phyloP scores from a whole-genome alignment of 2,329 filamentous ascomycete genomes.

The Botrytis galanthina region DNA sequence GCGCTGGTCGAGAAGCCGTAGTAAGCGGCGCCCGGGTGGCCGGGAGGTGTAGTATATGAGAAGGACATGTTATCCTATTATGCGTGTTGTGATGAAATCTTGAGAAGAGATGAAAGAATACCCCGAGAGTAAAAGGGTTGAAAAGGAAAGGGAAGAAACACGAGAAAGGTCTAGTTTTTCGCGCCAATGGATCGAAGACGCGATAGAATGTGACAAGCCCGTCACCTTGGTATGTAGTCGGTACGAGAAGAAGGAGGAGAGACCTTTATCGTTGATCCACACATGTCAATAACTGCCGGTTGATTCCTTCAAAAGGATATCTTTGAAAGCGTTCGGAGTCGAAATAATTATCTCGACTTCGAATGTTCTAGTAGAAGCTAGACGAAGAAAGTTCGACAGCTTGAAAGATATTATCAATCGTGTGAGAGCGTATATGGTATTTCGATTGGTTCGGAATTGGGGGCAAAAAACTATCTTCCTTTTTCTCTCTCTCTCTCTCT shows the following conservation, averaged over 20 bases:
- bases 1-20: constrained; percentile 37
- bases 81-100: constrained; percentile 24
- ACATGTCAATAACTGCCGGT: constrained; percentile 39
- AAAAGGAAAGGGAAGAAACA: constrained; percentile 17
- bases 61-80: constrained; percentile 38
- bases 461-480: neutral
- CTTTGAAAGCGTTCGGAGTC: constrained; percentile 29
- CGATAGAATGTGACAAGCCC: constrained; percentile 37
- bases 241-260: constrained; percentile 40
- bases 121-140: constrained; percentile 32
- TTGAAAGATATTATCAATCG: constrained; percentile 15
- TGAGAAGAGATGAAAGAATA: constrained; percentile 8
- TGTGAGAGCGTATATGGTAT: neutral
- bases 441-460: neutral
- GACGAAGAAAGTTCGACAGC: constrained; percentile 20
- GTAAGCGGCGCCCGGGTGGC: constrained; percentile 33
- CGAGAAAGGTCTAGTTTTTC: constrained; percentile 12
- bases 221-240: constrained; percentile 42
- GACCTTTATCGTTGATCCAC: constrained; percentile 40
- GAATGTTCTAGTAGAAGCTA: constrained; percentile 34
- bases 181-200: constrained; percentile 26
- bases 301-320: constrained; percentile 33
- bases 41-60: constrained; percentile 35
- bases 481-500: neutral
- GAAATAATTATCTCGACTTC: constrained; percentile 31